Percentiles rank a stretch among this genome's conserved stretches.
Conservation (phyloP, 1,139 yeast genomes). For the Geotrichum phurueaensis region DNA sequence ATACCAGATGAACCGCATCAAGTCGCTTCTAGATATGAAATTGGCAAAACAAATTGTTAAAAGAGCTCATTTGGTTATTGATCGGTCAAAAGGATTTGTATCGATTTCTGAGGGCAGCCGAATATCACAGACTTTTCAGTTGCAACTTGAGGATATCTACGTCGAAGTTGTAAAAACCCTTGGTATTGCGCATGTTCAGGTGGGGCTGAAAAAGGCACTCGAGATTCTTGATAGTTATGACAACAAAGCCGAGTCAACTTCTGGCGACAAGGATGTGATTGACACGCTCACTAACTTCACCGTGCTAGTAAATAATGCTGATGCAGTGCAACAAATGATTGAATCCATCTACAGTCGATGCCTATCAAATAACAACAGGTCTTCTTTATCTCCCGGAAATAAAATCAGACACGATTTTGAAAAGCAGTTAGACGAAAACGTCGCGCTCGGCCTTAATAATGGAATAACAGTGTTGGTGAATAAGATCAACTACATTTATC, state of each 20-base stretch:
- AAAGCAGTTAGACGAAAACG: slow-evolving; percentile 71
- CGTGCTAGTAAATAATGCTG: slow-evolving; percentile 87
- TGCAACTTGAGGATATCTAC: slow-evolving; percentile 52
- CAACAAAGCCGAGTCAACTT: slow-evolving; percentile 47
- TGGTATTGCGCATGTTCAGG: slow-evolving; percentile 63
- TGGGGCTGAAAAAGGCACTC: slow-evolving; percentile 79
- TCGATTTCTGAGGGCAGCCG: background rate
- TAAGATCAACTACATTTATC: slow-evolving; percentile 56
- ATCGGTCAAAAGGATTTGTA: slow-evolving; percentile 4
- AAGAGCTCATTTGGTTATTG: slow-evolving; percentile 35
- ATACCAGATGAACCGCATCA: slow-evolving; percentile 38
- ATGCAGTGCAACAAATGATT: slow-evolving; percentile 83
- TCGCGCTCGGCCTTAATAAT: slow-evolving; percentile 84
- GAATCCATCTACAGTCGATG: slow-evolving; percentile 34
- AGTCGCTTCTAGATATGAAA: slow-evolving; percentile 39
- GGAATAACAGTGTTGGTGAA: slow-evolving; percentile 83
- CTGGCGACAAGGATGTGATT: slow-evolving; percentile 40
- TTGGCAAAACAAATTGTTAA: slow-evolving; percentile 38
- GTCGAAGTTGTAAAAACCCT: slow-evolving; percentile 56
- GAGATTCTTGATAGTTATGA: slow-evolving; percentile 62
- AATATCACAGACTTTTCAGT: slow-evolving; percentile 30
- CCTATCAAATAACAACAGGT: background rate
- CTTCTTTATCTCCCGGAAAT: slow-evolving; percentile 58
- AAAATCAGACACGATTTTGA: slow-evolving; percentile 79
- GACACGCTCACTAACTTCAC: slow-evolving; percentile 84